Evolutionary conservation across 2,329 filamentous ascomycete genomes (phyloP), one percentile per base, ranked within the genome.

Genomic region (Microcyclospora pomicola): DNA sequence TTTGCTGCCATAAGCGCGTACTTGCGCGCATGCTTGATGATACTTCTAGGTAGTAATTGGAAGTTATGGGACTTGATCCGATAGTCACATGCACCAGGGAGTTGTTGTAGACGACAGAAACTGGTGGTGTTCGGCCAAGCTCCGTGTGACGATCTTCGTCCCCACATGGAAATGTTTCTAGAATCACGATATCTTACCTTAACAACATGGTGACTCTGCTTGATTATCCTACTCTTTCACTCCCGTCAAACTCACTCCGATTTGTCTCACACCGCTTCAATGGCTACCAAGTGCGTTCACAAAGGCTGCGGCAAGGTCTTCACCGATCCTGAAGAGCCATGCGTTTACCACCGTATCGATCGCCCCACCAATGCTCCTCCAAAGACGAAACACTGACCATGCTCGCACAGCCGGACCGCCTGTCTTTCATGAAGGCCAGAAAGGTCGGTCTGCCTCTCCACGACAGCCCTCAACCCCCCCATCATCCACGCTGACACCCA

Each of bases 361-460:
- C 19, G 7, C 19, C 19, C 19, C 19, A 24, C 19, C 19, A 24
- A 5, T 24, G 19, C 19, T 24, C 7, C 19, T 24, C 19, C 19
- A 24, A 24, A 24, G 5, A 24, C 7, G 19, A 34, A 34, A 16
- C 13, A 39, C 19, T 32, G 11, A 15, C 27, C 41, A 33, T 42
- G 33, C 41, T 36, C 43, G 38, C 37, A 9, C 32, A 48, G 42
- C 45, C 19, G 40, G 40, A 19, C 50, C 54, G 24, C 91, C 91
- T 33, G 72, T 91, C 59, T 98, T 98, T 62, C 91, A 96, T 60
- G 91, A 98, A 66, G 91, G 91, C 44, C 88, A 95, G 65, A 96
- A 98, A 77, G 91, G 88, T 94, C 68, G 58, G 65, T 42, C 46
- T 45, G 42, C 41, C 44, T 41, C 31, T 33, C 43, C 36, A 28